Evolutionary conservation across 768 basidiomycete genomes (phyloP).

Genomic region (Pulveroboletus sp.): DNA sequence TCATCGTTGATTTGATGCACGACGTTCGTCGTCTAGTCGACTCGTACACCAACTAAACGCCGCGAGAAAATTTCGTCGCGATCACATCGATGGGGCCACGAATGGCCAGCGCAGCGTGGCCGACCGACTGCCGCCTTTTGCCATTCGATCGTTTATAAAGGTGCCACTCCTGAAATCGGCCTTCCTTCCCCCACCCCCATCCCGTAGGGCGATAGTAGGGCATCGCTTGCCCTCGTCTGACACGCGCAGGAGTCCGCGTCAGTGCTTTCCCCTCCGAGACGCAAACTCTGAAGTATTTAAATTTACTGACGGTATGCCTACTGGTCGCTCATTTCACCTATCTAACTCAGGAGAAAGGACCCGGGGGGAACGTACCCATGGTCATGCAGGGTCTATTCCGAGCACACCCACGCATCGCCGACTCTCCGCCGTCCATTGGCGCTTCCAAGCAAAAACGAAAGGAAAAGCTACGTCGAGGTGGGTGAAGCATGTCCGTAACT

Average conservation of each 20-base stretch:
- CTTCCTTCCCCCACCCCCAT: background rate
- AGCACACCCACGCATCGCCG: background rate
- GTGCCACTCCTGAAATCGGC: background rate
- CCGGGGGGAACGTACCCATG: background rate
- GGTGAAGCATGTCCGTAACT: background rate
- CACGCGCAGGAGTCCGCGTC: too few relatives aligned
- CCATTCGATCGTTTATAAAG: too few relatives aligned
- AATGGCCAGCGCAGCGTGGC: too few relatives aligned
- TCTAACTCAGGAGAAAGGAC: background rate
- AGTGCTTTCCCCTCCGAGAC: too few relatives aligned
- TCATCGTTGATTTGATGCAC: background rate
- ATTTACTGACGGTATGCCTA: too few relatives aligned
- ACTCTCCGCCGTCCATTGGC: background rate
- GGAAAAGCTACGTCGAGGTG: constrained; percentile 6
- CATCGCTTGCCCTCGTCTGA: background rate
- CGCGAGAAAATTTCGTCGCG: background rate
- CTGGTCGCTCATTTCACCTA: background rate
- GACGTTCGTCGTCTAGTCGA: constrained; percentile 1
- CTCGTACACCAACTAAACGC: background rate
- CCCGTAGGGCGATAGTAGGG: background rate
- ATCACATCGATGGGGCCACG: background rate
- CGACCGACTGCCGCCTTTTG: too few relatives aligned
- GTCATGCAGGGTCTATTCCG: background rate
- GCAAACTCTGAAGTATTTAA: too few relatives aligned
- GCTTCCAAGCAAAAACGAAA: background rate